Evolutionary conservation across 495 filamentous ascomycete genomes (phyloP).

Genomic region (Bryoglossum gracile): DNA sequence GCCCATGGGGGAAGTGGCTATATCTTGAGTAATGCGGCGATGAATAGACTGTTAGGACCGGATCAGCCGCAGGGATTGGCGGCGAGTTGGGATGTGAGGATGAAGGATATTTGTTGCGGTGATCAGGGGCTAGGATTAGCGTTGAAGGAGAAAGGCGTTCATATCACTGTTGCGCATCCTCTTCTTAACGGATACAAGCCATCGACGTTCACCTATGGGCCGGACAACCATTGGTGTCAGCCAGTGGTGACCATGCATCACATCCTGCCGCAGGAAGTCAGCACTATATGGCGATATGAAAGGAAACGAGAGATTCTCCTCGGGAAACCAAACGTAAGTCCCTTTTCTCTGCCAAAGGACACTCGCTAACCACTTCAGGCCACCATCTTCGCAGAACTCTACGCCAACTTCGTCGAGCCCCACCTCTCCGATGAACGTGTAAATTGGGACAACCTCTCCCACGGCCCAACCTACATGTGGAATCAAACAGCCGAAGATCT

Average conservation of each 20-base stretch:
- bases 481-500: no score
- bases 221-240: constrained; percentile 49
- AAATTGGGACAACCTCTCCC: constrained; percentile 16
- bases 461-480: constrained; percentile 1
- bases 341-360: background rate
- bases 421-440: background rate
- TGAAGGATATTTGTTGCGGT: constrained; percentile 56
- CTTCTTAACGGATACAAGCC: constrained; percentile 52
- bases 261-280: constrained; percentile 46
- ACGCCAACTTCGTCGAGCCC: constrained; percentile 15
- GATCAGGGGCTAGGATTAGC: constrained; percentile 57
- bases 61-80: constrained; percentile 18
- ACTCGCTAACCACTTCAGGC: background rate
- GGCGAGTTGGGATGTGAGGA: constrained; percentile 44
- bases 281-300: constrained; percentile 47
- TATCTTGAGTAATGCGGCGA: constrained; percentile 50
- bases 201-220: constrained; percentile 41
- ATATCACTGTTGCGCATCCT: constrained; percentile 43
- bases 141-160: constrained; percentile 46
- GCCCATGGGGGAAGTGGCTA: constrained; percentile 66
- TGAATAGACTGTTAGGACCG: constrained; percentile 33
- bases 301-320: constrained; percentile 9
- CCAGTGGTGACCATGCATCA: constrained; percentile 56
- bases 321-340: constrained; percentile 5
- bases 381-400: constrained; percentile 10